These are phyloP conservation scores for Biancaea sappan DNA, from an alignment of 306 rosid species.

Conservation along the genomic window DNA sequence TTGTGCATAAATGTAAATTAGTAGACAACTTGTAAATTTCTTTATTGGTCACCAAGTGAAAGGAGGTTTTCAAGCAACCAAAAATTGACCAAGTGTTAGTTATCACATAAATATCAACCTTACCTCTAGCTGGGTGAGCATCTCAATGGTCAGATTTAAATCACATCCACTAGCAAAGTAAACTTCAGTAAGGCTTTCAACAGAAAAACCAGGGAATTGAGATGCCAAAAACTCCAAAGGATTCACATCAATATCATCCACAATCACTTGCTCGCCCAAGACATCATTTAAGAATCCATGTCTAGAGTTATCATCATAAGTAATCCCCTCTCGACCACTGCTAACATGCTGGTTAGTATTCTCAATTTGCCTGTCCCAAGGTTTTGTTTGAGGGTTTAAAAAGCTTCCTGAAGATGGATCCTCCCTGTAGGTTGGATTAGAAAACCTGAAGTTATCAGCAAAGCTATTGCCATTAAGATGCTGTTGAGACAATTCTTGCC, in stretches of 20 bases:
- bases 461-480: conserved; percentile 48
- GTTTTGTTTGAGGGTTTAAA: conserved; percentile 48
- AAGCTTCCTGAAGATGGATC: conserved; percentile 56
- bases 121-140: conserved; percentile 85
- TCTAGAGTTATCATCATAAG: conserved; percentile 56
- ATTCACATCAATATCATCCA: conserved; percentile 57
- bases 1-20: background rate
- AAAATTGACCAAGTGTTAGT: conserved; percentile 14
- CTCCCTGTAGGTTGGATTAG: conserved; percentile 55
- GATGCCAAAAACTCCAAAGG: conserved; percentile 72
- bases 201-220: conserved; percentile 79
- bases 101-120: conserved; percentile 15
- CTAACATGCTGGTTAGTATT: conserved; percentile 50
- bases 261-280: conserved; percentile 53
- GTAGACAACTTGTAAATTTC: background rate
- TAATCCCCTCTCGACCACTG: conserved; percentile 51
- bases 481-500: conserved; percentile 45
- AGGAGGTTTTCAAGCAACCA: conserved; percentile 16
- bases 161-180: conserved; percentile 73
- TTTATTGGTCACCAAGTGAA: background rate
- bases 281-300: conserved; percentile 58
- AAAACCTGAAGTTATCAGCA: conserved; percentile 52
- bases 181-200: conserved; percentile 76
- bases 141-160: conserved; percentile 66
- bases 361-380: conserved; percentile 71